Evolutionary conservation across 2,329 filamentous ascomycete species (phyloP).

Genomic region (Elsinoe batatas): DNA sequence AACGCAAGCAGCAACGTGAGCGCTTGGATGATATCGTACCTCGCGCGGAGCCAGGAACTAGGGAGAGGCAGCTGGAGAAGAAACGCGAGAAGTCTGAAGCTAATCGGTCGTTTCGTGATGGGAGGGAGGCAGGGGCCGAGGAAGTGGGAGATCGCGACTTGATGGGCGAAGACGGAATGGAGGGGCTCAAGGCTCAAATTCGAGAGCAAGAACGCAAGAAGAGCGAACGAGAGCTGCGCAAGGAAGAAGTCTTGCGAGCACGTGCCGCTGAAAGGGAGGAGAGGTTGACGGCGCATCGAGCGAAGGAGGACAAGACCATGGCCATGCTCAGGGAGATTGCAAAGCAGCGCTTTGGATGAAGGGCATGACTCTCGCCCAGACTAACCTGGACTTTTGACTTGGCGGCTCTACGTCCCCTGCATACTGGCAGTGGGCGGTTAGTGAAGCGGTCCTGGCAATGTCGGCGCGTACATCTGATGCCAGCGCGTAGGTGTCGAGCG

Average conservation of each 20-base stretch:
- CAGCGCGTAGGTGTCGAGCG: not conserved
- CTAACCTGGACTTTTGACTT: not conserved
- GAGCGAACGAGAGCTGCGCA: constrained; percentile 70
- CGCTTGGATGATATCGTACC: constrained; percentile 72
- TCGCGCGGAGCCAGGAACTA: constrained; percentile 70
- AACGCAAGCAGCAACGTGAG: constrained; percentile 59
- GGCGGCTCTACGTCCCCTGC: not conserved
- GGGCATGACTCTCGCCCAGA: not conserved
- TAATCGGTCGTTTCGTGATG: constrained; percentile 61
- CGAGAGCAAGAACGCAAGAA: constrained; percentile 61
- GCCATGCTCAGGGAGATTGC: constrained; percentile 70
- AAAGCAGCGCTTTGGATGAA: constrained; percentile 62
- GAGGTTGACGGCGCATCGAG: constrained; percentile 55
- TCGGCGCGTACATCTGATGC: not conserved
- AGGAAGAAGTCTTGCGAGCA: constrained; percentile 71
- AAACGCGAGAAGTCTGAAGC: constrained; percentile 60
- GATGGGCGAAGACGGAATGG: constrained; percentile 62
- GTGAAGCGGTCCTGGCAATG: constrained; percentile 1
- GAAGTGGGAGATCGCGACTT: constrained; percentile 65
- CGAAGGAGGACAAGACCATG: constrained; percentile 78
- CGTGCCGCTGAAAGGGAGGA: constrained; percentile 72
- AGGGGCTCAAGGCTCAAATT: constrained; percentile 56
- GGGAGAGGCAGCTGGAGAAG: constrained; percentile 81
- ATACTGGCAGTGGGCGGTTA: not conserved
- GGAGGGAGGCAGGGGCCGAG: constrained; percentile 51